Evolutionary conservation across 768 basidiomycete species (phyloP).

Genomic region (Serpula lacrymans): DNA sequence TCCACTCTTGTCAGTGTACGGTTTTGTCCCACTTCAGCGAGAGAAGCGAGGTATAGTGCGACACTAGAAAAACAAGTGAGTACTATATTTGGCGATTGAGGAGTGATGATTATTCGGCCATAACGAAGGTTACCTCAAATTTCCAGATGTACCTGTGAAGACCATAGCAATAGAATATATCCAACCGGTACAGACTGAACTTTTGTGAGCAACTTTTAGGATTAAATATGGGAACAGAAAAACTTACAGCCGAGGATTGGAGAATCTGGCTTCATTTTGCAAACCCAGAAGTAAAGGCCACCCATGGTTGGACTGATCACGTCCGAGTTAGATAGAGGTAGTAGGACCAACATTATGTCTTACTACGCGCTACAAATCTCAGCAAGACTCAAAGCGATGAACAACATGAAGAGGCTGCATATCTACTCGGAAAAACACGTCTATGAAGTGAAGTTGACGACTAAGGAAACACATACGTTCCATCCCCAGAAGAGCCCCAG

Average conservation of each 20-base stretch:
- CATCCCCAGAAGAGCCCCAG: slow-evolving; percentile 61
- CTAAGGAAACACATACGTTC: slow-evolving; percentile 43
- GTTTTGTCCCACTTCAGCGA: slow-evolving; percentile 46
- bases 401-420: slow-evolving; percentile 56
- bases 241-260: slow-evolving; percentile 51
- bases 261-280: slow-evolving; percentile 53
- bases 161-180: slow-evolving; percentile 60
- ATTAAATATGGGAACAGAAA: not conserved
- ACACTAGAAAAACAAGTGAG: slow-evolving; percentile 27
- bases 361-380: slow-evolving; percentile 60
- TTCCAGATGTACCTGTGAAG: slow-evolving; percentile 58
- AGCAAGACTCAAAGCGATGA: slow-evolving; percentile 53
- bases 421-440: slow-evolving; percentile 27
- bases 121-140: slow-evolving; percentile 38
- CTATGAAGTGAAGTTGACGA: not conserved
- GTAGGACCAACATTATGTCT: slow-evolving; percentile 15
- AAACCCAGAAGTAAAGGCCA: slow-evolving; percentile 62
- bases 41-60: slow-evolving; percentile 52
- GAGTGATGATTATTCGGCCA: not conserved
- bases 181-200: slow-evolving; percentile 47
- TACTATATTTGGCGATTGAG: not conserved
- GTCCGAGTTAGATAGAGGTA: not conserved
- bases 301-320: slow-evolving; percentile 51
- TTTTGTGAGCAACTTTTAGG: too few relatives aligned
- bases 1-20: slow-evolving; percentile 44